A percentile compares a stretch with the other conserved stretches of the same genome.
Conservation (phyloP, 352 stramenopile species). For the Pythium phragmiticola region DNA sequence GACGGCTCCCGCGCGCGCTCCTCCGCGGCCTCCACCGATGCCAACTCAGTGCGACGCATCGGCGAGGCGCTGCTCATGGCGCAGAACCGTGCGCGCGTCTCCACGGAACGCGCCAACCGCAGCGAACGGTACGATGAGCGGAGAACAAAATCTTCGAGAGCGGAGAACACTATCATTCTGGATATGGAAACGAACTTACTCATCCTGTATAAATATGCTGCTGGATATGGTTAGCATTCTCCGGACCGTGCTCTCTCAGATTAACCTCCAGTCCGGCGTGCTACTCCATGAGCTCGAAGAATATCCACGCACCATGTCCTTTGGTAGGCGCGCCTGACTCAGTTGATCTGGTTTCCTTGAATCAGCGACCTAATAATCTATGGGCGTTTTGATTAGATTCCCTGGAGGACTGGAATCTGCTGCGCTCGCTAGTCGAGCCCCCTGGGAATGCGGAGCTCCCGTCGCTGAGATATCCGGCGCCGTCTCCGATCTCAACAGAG, state of each 20-base stretch:
- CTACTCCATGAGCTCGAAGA: conserved; percentile 27
- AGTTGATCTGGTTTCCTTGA: not conserved
- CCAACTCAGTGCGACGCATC: conserved; percentile 59
- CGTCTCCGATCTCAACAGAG: conserved; percentile 1
- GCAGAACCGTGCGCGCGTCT: conserved; percentile 59
- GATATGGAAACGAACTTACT: too few relatives aligned
- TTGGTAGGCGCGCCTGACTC: conserved; percentile 5
- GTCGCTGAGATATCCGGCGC: conserved; percentile 5
- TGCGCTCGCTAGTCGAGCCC: conserved; percentile 10
- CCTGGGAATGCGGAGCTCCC: not conserved
- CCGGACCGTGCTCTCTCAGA: conserved; percentile 24
- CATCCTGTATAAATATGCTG: not conserved
- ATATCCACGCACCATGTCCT: conserved; percentile 21
- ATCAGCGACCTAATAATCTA: not conserved
- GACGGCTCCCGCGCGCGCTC: conserved; percentile 30
- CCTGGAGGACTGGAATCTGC: conserved; percentile 22
- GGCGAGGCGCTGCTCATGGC: conserved; percentile 68
- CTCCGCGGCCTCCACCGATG: conserved; percentile 47
- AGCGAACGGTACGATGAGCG: conserved; percentile 46
- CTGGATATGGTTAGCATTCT: conserved; percentile 19
- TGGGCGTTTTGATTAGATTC: conserved; percentile 11
- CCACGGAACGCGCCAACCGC: conserved; percentile 61
- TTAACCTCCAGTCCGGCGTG: conserved; percentile 26
- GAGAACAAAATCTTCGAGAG: not conserved
- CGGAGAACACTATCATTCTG: not conserved